Evolutionary conservation across 2,329 filamentous ascomycete species (phyloP), one percentile per base, ranked within the genome.

Genomic region (Diaporthe australafricana): DNA sequence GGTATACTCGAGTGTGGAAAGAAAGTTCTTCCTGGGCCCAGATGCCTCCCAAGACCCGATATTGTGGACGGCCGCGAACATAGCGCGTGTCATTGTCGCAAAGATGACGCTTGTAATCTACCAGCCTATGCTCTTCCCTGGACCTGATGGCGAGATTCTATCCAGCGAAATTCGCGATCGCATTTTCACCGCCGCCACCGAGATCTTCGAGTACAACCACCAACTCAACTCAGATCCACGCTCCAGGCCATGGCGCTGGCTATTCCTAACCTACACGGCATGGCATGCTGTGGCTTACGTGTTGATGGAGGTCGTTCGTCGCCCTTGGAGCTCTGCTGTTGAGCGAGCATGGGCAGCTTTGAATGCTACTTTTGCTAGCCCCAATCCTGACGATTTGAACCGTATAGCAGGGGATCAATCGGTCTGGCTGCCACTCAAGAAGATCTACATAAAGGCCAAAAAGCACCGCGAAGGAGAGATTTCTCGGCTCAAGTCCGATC

Each of bases 261-360:
- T 89, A 7, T 90, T 88, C 77, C 86, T 89, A 75, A 88, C 87
- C 0, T 90, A 89, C 76, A 88, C 85, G 0, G 87, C 90, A 72
- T 90, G 88, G 87, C 84, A 90, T 74, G 87, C 88, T 5, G 84
- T 90, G 4, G 87, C 88, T 0, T 90, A 88, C 74, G 81, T 89
- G 0, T 75, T 90, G 35, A 82, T 90, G 16, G 87, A 89, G 75
- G 79, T 86, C 1, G 84, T 83, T 17, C 83, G 83, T 3, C 80
- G 84, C 0, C 80, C 82, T 1, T 87, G 85, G 84, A 76, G 75
- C 55, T 72, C 78, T 7, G 75, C 74, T 40, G 75, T 77, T 55
- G 78, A 75, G 78, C 79, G 71, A 48, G 78, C 74, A 55, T 81
- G 72, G 79, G 72, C 63, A 62, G 78, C 74, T 25, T 66, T 79